Conservation (phyloP, 345 rosid genomes). For the Laguncularia racemosa region DNA sequence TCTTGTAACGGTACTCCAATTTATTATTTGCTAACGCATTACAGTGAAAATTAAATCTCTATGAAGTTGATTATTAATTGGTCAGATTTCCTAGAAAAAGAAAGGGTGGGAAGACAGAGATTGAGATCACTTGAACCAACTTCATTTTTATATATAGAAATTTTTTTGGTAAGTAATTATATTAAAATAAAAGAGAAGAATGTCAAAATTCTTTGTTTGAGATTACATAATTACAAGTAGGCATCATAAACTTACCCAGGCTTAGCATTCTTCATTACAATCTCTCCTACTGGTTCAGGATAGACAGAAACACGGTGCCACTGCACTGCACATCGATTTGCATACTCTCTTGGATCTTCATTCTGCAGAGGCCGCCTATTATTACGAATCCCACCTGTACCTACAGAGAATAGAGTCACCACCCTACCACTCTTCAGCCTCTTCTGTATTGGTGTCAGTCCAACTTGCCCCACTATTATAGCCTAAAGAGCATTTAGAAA, state of each 20-base stretch:
- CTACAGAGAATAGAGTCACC: conserved; percentile 58
- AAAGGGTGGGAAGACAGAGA: too few species aligned
- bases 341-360: conserved; percentile 73
- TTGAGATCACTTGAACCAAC: neutral
- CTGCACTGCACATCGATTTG: conserved; percentile 58
- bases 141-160: neutral
- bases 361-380: conserved; percentile 61
- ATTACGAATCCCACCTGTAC: conserved; percentile 84
- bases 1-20: neutral
- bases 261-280: conserved; percentile 48
- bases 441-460: conserved; percentile 75
- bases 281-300: conserved; percentile 43
- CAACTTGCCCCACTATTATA: conserved; percentile 84
- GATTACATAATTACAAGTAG: neutral
- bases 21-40: too few species aligned
- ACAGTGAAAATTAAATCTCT: too few species aligned
- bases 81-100: too few species aligned
- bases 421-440: conserved; percentile 52
- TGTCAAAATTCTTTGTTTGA: neutral
- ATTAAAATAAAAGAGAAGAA: too few species aligned
- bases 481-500: conserved; percentile 39
- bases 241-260: conserved; percentile 56
- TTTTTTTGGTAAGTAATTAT: too few species aligned
- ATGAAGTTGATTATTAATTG: too few species aligned
- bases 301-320: conserved; percentile 92